Evolutionary conservation across 2,329 filamentous ascomycete species (phyloP), one percentile per base, ranked within the genome.

Genomic region (Pestalotiopsis sp.): DNA sequence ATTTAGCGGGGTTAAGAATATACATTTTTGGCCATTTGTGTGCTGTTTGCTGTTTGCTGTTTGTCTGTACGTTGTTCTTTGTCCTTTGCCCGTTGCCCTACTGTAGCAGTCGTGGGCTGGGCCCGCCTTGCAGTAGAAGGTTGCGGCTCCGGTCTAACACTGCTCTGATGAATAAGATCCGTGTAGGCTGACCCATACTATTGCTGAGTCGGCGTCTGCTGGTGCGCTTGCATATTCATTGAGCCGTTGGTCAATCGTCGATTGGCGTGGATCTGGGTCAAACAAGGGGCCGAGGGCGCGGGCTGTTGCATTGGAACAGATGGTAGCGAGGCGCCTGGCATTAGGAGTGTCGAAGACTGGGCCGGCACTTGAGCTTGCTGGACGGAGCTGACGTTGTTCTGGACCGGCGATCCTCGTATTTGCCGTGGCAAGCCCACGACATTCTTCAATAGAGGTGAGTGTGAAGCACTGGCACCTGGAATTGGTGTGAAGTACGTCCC

Each of bases 371-470:
- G 67, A 7, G 41, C 14, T 20, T 69, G 67, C 12, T 39, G 49
- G n/a, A 57, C 31, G 12, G 66, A 64, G 52, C 25, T 60, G 3
- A 38, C n/a, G 45, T 13, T 58, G 17, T 36, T 68, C 38, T 69
- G 70, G 25, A 69, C 41, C 17, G 45, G 68, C 52, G 70, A 55
- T 23, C 67, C 64, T 13, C 64, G 64, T 55, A 63, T 38, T 17
- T 23, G 41, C 12, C 65, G 59, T 17, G 38, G 45, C 27, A 60
- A 13, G 25, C 13, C 52, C 31, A 36, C 49, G 17, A 52, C 4
- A n/a, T n/a, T 69, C 27, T 69, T 64, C 25, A 69, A 27, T 12
- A 60, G 68, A 11, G 68, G 64, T 11, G 65, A 69, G 20, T 60
- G 49, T 31, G 45, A 13, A 36, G 38, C 67, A 49, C n/a, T n/a